Conservation (phyloP, 345 rosid species). For the Garcia nutans region DNA sequence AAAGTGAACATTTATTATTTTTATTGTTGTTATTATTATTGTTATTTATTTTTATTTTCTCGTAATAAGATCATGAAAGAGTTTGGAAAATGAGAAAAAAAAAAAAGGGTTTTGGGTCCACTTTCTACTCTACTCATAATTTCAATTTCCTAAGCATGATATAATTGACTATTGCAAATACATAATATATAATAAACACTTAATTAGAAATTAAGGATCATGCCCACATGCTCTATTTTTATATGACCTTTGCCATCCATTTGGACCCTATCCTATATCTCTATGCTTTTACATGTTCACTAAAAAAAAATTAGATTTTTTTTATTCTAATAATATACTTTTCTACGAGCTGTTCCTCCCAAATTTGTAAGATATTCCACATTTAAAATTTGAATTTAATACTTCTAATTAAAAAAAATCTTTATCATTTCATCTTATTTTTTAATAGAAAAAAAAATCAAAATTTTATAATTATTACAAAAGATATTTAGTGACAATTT, state of each 20-base stretch:
- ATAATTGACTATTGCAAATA: background rate
- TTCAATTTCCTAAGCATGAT: slow-evolving; percentile 16
- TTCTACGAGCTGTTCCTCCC: too few species aligned
- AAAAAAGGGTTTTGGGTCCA: slow-evolving; percentile 12
- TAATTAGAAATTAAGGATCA: background rate
- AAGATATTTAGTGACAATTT: too few species aligned
- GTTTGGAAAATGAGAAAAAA: slow-evolving; percentile 12
- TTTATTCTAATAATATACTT: too few species aligned
- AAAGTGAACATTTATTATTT: slow-evolving; percentile 14
- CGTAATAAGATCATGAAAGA: slow-evolving; percentile 11
- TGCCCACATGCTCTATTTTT: slow-evolving; percentile 10
- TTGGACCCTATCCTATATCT: slow-evolving; percentile 21
- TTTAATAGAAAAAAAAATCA: too few species aligned
- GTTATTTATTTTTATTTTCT: background rate
- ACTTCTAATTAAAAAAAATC: too few species aligned
- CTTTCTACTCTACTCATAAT: slow-evolving; percentile 1
- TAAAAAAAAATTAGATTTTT: too few species aligned
- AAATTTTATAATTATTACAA: too few species aligned
- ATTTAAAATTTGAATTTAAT: too few species aligned
- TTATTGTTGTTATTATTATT: background rate
- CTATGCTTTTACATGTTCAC: too few species aligned
- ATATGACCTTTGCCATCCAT: background rate
- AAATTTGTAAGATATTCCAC: too few species aligned
- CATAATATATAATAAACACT: background rate
- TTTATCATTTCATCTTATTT: too few species aligned